Evolutionary conservation across 306 rosid species (phyloP), one percentile per base, ranked within the genome.

Genomic region (Dalbergia oliveri): DNA sequence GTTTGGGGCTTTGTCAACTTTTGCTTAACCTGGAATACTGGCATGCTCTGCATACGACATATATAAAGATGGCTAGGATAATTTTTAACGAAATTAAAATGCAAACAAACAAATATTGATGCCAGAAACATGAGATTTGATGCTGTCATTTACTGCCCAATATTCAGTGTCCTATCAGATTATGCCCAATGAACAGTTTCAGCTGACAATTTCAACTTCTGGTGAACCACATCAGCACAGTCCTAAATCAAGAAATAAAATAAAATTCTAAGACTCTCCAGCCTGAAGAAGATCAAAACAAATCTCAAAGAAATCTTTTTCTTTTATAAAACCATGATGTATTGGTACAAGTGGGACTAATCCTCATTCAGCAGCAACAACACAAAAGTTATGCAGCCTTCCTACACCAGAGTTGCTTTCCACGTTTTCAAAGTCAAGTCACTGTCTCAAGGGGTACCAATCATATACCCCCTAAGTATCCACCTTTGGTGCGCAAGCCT

Each of bases 301-400:
- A 44, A 47, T 11, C 68, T 64, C 9, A 34, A 21, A 71, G 43
- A 56, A 73, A 81, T 73, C 53, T 53, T 45, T 45, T 9, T 45
- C 14, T 45, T 45, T 45, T 45, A 11, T 45, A 45, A 45, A 45
- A 45, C 50, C 13, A 45, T 45, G 13, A 9, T 7, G 50, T 11
- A 12, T 45, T 0, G 13, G 12, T 45, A 11, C 13, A 45, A 45
- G 12, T 47, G 12, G 53, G 53, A 47, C 1, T 47, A 47, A 47
- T 47, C 15, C 14, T 37, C 41, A 37, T 37, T 37, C 41, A 6
- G 7, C 41, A 37, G 7, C 41, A 37, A 10, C 4, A 11, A 47
- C 5, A 4, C 12, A 9, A 9, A 10, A 26, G 31, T 26, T 26
- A 26, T 26, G 15, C 12, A 47, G 14, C 4, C 14, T 26, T 47